Evolutionary conservation across 768 basidiomycete genomes (phyloP).

Genomic region (Hygrophorus russula): DNA sequence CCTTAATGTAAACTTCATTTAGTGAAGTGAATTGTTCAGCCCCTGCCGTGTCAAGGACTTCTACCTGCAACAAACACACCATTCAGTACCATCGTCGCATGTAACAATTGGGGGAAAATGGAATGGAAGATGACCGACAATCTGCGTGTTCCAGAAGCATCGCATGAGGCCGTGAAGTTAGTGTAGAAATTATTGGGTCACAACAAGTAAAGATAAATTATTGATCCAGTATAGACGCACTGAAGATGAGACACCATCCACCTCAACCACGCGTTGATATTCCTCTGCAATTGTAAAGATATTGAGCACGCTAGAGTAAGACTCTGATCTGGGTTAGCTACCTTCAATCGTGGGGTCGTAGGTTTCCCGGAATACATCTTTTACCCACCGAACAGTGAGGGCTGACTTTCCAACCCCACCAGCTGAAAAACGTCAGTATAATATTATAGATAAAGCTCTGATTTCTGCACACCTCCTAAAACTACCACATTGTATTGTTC

Average conservation of each 20-base stretch:
- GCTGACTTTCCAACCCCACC: conserved; percentile 88
- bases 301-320: not conserved
- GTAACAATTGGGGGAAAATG: conserved; percentile 3
- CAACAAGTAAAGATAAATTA: conserved; percentile 2
- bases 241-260: conserved; percentile 52
- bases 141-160: not conserved
- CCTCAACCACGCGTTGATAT: conserved; percentile 52
- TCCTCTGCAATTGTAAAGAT: conserved; percentile 37
- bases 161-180: conserved; percentile 1
- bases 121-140: not conserved
- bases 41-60: conserved; percentile 76
- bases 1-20: conserved; percentile 78
- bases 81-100: not conserved
- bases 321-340: conserved; percentile 14
- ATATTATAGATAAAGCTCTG: conserved; percentile 1
- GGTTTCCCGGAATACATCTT: conserved; percentile 59
- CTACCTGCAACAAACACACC: conserved; percentile 14
- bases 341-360: conserved; percentile 86
- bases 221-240: conserved; percentile 27
- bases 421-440: conserved; percentile 29
- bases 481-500: conserved; percentile 70
- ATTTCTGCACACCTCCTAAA: conserved; percentile 50
- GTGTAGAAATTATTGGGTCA: not conserved
- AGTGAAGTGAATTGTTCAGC: conserved; percentile 78
- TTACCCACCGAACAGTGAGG: conserved; percentile 69